Evolutionary conservation across 192 early-diverging fungal genomes (phyloP).

Genomic region (Lunasporangiospora selenospora): DNA sequence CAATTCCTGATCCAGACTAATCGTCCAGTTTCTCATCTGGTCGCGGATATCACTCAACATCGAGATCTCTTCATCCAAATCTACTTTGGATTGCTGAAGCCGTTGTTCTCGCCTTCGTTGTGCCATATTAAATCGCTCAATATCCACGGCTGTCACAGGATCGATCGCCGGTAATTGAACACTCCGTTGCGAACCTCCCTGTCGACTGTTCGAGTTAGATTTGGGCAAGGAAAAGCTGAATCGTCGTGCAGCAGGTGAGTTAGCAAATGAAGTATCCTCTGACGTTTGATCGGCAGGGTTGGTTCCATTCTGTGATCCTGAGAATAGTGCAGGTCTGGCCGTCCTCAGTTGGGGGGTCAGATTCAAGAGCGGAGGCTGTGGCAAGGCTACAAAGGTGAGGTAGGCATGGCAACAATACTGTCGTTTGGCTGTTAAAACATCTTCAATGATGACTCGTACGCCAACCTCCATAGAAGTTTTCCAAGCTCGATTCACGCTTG

Average conservation of each 20-base stretch:
- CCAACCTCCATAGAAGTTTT: constrained; percentile 76
- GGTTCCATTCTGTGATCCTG: too few relatives aligned
- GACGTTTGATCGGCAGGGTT: too few relatives aligned
- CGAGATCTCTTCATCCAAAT: constrained; percentile 22
- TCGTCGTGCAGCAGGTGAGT: constrained; percentile 29
- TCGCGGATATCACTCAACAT: constrained; percentile 48
- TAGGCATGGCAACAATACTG: constrained; percentile 72
- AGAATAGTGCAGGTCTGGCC: too few relatives aligned
- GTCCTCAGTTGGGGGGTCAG: too few relatives aligned
- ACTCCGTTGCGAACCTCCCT: neutral
- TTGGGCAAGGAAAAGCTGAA: constrained; percentile 41
- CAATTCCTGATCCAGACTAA: neutral
- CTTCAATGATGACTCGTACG: constrained; percentile 74
- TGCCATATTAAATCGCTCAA: constrained; percentile 62
- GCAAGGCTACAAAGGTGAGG: constrained; percentile 66
- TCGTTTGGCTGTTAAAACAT: constrained; percentile 58
- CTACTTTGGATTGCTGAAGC: constrained; percentile 28
- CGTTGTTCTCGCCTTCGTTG: constrained; percentile 58
- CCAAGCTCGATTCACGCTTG: constrained; percentile 73
- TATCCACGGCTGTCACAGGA: constrained; percentile 57
- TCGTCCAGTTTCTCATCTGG: constrained; percentile 51
- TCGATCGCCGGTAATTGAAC: constrained; percentile 59
- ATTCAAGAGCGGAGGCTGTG: constrained; percentile 23
- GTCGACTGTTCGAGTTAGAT: constrained; percentile 6
- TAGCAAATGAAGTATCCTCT: constrained; percentile 15